Base-by-base conservation (phyloP, 441 rosid species). In the Gossypium schwendimanii region DNA sequence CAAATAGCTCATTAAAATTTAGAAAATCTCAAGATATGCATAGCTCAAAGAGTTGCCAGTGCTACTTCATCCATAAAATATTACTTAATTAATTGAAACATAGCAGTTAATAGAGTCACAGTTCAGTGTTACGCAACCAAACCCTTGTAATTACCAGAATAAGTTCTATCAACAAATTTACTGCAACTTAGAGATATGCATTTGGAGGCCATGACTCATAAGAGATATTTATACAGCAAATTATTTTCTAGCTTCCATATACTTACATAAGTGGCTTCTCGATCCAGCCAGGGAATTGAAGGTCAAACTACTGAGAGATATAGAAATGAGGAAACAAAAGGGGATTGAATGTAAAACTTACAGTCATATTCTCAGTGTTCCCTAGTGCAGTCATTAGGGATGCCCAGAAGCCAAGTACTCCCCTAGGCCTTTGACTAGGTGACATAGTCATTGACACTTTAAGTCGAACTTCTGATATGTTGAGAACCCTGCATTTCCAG, bases 321-420 rank as follows among this genome's bases (percentile, higher is more conserved):
- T 60, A 36, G 39, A 63, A 41, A 57, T 14, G 14, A 36, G 26
- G 36, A 69, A 61, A 26, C 59, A 53, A 62, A 69, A 11, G 39
- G 49, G 12, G 45, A 76, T 31, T 60, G 50, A 67, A 44, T 9
- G 3, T 69, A 77, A 69, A 39, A 87, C 97, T 86, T 79, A 96
- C 99, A 21, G 94, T 91, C 99, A 96, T 93, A 77, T 90, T 96
- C 85, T 96, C 98, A 14, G 97, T 93, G 85, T 93, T 96, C 58
- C 99, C 98, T 75, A 96, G 83, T 73, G 99, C 97, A 83, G 98
- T 96, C 99, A 96, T 96, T 84, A 90, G 80, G 76, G 99, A 91
- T 76, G 90, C 88, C 98, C 98, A 93, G 80, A 96, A 96, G 69
- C 99, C 99, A 80, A 91, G 98, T 26, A 93, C 98, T 75, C 98